phyloP scores from a whole-genome alignment of 1,139 yeast species.

The Debaryomycetaceae sp. region DNA sequence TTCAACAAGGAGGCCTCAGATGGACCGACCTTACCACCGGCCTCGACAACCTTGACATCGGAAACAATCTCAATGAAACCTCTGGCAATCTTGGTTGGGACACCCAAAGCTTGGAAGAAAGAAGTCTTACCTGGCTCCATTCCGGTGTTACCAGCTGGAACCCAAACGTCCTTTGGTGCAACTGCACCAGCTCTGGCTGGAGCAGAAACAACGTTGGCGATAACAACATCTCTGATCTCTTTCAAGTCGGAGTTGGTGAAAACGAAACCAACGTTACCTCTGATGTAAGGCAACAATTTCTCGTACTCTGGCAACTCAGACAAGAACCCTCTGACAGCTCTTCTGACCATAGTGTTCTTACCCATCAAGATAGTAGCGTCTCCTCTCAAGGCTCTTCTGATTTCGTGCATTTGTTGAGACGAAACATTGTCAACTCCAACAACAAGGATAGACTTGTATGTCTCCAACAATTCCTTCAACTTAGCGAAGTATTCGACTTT shows the following conservation, averaged over 20 bases:
- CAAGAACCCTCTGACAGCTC: constrained; percentile 97
- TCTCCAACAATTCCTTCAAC: constrained; percentile 93
- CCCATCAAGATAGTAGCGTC: constrained; percentile 97
- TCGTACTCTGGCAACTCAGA: constrained; percentile 94
- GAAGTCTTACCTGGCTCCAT: constrained; percentile 99
- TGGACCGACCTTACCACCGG: constrained; percentile 91
- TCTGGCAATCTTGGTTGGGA: constrained; percentile 99
- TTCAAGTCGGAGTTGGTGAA: constrained; percentile 97
- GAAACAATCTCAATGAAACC: constrained; percentile 99
- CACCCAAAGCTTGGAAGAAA: constrained; percentile 99
- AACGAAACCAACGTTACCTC: constrained; percentile 98
- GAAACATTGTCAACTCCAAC: constrained; percentile 99
- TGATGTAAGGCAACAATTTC: constrained; percentile 90
- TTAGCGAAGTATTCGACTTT: constrained; percentile 92
- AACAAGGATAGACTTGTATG: constrained; percentile 95
- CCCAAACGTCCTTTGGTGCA: constrained; percentile 96
- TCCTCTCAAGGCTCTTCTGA: constrained; percentile 95
- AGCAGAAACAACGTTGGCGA: constrained; percentile 97
- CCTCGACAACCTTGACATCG: constrained; percentile 92
- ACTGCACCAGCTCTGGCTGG: constrained; percentile 99
- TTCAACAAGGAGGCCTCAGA: constrained; percentile 98
- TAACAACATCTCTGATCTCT: constrained; percentile 81
- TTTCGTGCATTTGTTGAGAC: constrained; percentile 99
- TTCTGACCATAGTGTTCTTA: constrained; percentile 99
- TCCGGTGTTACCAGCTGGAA: constrained; percentile 99